Conservation (phyloP, 805 yeast genomes). For the Komagataella phaffii region DNA sequence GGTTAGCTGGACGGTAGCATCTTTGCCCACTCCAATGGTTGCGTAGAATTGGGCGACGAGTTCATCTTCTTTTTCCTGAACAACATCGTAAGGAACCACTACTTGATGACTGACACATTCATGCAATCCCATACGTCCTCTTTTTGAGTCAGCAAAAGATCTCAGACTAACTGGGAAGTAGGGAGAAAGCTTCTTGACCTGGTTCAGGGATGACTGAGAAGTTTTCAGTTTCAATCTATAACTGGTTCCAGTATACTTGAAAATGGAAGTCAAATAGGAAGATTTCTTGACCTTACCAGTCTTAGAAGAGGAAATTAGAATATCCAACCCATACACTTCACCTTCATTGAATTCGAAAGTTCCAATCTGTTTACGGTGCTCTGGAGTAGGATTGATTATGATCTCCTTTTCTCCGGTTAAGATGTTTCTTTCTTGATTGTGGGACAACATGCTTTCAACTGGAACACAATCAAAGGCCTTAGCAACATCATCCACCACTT, state of each 20-base stretch:
- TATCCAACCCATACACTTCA: constrained; percentile 69
- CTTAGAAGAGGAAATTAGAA: constrained; percentile 40
- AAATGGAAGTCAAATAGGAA: constrained; percentile 51
- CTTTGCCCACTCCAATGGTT: constrained; percentile 63
- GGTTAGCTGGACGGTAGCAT: constrained; percentile 55
- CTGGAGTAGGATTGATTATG: constrained; percentile 61
- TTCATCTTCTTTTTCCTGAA: constrained; percentile 54
- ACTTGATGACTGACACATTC: constrained; percentile 61
- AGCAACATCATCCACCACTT: constrained; percentile 48
- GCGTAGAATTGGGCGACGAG: constrained; percentile 60
- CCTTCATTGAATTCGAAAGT: constrained; percentile 55
- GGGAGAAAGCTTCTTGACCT: constrained; percentile 51
- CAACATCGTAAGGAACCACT: constrained; percentile 54
- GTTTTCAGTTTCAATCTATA: constrained; percentile 62
- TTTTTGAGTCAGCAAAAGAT: constrained; percentile 53
- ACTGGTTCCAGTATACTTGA: constrained; percentile 56
- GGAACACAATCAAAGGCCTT: constrained; percentile 45
- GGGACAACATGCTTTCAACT: constrained; percentile 66
- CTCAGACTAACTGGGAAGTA: constrained; percentile 61
- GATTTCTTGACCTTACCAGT: constrained; percentile 50
- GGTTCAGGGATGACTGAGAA: constrained; percentile 52
- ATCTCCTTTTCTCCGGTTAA: constrained; percentile 66
- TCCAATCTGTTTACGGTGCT: constrained; percentile 50
- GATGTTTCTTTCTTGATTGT: constrained; percentile 54
- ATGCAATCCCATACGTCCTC: constrained; percentile 59